Evolutionary conservation across 2,329 filamentous ascomycete species (phyloP), one percentile per base, ranked within the genome.

Genomic region (Aureobasidium sp.): DNA sequence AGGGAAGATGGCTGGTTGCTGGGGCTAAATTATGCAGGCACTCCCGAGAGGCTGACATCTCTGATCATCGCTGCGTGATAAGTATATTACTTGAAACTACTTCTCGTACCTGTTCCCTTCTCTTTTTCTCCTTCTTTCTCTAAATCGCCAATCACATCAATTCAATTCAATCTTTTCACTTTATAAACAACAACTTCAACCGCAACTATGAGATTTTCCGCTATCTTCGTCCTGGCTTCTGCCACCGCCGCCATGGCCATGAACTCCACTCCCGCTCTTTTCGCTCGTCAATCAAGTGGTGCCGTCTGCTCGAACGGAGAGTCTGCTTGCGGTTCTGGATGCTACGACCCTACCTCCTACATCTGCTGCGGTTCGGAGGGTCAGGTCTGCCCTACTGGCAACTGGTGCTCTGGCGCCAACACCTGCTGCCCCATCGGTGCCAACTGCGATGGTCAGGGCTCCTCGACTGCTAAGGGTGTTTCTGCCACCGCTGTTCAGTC

Each of bases 401-500:
- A 37, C 37, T 61, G 36, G 25, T 61, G 50, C 27, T 11, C 49
- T 32, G 14, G 49, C 42, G 48, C 37, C 32, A 42, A 37, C 29
- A 16, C 21, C 25, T 61, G 59, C 50, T 61, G 59, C 13, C 36
- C 59, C 39, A 50, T 14, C 16, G 59, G 59, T 25, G 21, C 32
- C 41, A 61, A 61, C 59, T 61, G 59, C 34, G 49, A 61, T 27
- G 59, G 59, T 30, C 59, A 61, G 27, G 59, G 59, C 14, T 29
- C 59, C 34, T 61, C 59, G 11, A 61, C 59, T 11, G 34, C 59
- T 25, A 11, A 14, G 3, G 49, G 32, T 41, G 13, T 14, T 14
- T 61, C 59, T 39, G 59, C 59, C 42, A 55, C 59, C 14, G 32
- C 25, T 14, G 27, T 61, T 3, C 39, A 41, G 9, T 53, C 39